These are phyloP conservation scores for Aspergillus funiculosus DNA, from an alignment of 495 filamentous ascomycete species.

Conservation along the genomic window DNA sequence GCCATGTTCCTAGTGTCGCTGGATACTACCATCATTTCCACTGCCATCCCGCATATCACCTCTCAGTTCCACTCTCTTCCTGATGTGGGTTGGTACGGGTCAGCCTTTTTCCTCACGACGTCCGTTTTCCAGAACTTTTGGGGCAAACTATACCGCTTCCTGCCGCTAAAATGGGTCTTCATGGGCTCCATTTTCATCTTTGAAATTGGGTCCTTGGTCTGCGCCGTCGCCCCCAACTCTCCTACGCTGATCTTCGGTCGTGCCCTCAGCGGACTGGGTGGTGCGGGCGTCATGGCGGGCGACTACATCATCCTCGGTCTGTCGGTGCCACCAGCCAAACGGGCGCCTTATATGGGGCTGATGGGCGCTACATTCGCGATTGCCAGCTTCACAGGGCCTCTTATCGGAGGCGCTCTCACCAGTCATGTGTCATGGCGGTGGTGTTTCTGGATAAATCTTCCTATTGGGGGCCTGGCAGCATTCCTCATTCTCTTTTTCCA, in stretches of 20 bases:
- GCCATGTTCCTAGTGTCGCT: no score
- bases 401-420: slow-evolving; percentile 44
- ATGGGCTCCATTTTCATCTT: slow-evolving; percentile 54
- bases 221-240: slow-evolving; percentile 62
- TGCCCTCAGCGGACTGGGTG: slow-evolving; percentile 38
- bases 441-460: slow-evolving; percentile 55
- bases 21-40: slow-evolving; percentile 7
- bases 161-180: slow-evolving; percentile 51
- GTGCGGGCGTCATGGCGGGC: slow-evolving; percentile 39
- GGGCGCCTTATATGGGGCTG: slow-evolving; percentile 41
- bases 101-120: slow-evolving; percentile 44
- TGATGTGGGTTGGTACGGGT: slow-evolving; percentile 56
- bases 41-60: slow-evolving; percentile 13
- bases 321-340: slow-evolving; percentile 34
- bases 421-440: slow-evolving; percentile 46
- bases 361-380: slow-evolving; percentile 43
- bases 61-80: slow-evolving; percentile 26
- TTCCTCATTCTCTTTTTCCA: slow-evolving; percentile 37
- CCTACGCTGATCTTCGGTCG: slow-evolving; percentile 60
- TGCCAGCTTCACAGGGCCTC: slow-evolving; percentile 40
- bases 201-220: slow-evolving; percentile 60
- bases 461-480: slow-evolving; percentile 46
- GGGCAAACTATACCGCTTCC: slow-evolving; percentile 64
- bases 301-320: slow-evolving; percentile 43
- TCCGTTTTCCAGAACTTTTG: slow-evolving; percentile 42